phyloP scores from a whole-genome alignment of 2,329 filamentous ascomycete species.

The Microcyclosporella mali region DNA sequence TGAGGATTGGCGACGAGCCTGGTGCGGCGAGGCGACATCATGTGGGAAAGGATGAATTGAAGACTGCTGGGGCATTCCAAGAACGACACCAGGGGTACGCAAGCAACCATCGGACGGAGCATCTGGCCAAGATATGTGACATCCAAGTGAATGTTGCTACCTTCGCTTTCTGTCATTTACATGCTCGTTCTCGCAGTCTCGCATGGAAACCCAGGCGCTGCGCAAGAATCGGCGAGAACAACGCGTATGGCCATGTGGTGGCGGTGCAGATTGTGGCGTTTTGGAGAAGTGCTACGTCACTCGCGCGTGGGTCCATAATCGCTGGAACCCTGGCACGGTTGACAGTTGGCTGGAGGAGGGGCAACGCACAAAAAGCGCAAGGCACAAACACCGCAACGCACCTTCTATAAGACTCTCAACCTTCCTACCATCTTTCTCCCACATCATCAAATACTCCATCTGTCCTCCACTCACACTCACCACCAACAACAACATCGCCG shows the following conservation, averaged over 20 bases:
- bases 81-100: slow-evolving; percentile 58
- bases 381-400: background rate
- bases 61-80: slow-evolving; percentile 47
- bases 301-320: no score
- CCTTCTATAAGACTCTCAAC: background rate
- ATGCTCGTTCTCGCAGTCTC: no score
- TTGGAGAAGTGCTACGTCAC: no score
- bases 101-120: slow-evolving; percentile 36
- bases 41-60: slow-evolving; percentile 73
- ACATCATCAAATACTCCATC: background rate
- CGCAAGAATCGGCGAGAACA: no score
- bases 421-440: background rate
- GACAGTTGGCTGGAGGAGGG: no score
- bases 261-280: no score
- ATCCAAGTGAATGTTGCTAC: no score
- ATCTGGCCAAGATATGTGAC: slow-evolving; percentile 47
- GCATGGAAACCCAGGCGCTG: no score
- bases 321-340: no score
- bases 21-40: slow-evolving; percentile 89
- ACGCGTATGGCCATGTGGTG: no score
- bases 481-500: background rate
- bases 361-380: background rate
- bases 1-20: slow-evolving; percentile 60
- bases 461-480: background rate
- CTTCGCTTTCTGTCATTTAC: no score